A percentile compares a stretch with the other conserved stretches of the same genome.
Evolutionary conservation across 768 basidiomycete species (phyloP).

Genomic region (Rubroboletus satanas): DNA sequence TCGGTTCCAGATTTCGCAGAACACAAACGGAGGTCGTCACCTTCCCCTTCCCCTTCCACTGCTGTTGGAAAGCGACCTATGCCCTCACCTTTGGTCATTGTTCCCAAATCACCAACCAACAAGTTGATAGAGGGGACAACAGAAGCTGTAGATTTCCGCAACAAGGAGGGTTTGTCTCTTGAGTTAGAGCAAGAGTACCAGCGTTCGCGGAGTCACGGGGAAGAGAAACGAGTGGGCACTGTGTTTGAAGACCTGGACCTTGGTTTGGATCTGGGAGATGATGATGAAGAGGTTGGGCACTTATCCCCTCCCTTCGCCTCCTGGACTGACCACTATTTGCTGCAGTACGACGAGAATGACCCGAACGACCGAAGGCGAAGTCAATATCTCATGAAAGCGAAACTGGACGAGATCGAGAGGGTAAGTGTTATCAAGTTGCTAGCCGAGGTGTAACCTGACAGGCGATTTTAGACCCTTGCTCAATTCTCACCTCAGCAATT

Average conservation of each 20-base stretch:
- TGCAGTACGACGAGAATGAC: constrained; percentile 64
- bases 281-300: constrained; percentile 40
- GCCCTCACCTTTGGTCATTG: constrained; percentile 58
- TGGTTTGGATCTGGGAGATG: constrained; percentile 39
- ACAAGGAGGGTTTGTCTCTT: constrained; percentile 19
- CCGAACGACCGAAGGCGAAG: constrained; percentile 72
- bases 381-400: constrained; percentile 68
- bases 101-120: constrained; percentile 32
- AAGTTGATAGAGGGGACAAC: constrained; percentile 28
- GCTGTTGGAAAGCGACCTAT: constrained; percentile 38
- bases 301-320: not conserved
- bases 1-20: constrained; percentile 42
- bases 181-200: constrained; percentile 30
- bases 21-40: constrained; percentile 35
- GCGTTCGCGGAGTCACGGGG: constrained; percentile 33
- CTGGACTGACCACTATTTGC: constrained; percentile 13
- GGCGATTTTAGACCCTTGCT: constrained; percentile 48
- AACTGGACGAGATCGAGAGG: constrained; percentile 78
- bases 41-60: constrained; percentile 25
- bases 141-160: constrained; percentile 8
- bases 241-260: constrained; percentile 46
- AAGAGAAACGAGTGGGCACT: constrained; percentile 44
- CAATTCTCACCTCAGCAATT: constrained; percentile 59
- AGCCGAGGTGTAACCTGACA: constrained; percentile 8
- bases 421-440: constrained; percentile 32